Conservation (phyloP, 2,329 filamentous ascomycete species). For the Cytospora piceicola region DNA sequence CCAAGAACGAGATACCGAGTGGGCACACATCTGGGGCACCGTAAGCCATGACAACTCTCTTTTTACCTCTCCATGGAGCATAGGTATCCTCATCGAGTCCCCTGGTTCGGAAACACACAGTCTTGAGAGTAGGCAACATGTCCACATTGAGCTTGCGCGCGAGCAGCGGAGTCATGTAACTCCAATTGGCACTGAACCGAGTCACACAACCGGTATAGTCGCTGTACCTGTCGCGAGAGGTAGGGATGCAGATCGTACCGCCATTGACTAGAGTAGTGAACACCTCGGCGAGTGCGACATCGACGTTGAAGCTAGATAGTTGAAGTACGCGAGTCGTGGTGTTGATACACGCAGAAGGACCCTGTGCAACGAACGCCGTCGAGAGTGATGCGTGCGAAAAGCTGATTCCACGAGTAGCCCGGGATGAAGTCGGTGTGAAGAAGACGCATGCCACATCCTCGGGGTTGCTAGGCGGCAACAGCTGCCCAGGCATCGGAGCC, state of each 20-base stretch:
- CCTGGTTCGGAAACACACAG: slow-evolving; percentile 52
- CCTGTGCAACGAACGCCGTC: slow-evolving; percentile 57
- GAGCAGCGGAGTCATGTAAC: slow-evolving; percentile 63
- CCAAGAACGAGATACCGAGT: slow-evolving; percentile 53
- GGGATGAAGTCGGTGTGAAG: slow-evolving; percentile 61
- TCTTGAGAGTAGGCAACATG: slow-evolving; percentile 44
- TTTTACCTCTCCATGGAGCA: slow-evolving; percentile 49
- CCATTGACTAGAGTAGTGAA: slow-evolving; percentile 59
- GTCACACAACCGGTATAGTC: slow-evolving; percentile 55
- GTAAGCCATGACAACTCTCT: slow-evolving; percentile 54
- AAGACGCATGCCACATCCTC: slow-evolving; percentile 63
- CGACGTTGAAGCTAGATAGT: slow-evolving; percentile 60
- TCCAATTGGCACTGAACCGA: slow-evolving; percentile 55
- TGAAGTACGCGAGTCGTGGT: slow-evolving; percentile 60
- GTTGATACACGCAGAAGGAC: slow-evolving; percentile 52
- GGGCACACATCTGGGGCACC: slow-evolving; percentile 57
- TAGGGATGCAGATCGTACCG: slow-evolving; percentile 63
- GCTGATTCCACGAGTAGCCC: slow-evolving; percentile 63
- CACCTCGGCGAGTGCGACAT: slow-evolving; percentile 58
- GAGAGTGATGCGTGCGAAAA: slow-evolving; percentile 64
- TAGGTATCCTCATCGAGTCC: slow-evolving; percentile 56
- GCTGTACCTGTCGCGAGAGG: slow-evolving; percentile 51
- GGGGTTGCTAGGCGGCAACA: slow-evolving; percentile 38
- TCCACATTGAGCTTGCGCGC: slow-evolving; percentile 49
- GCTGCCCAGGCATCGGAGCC: slow-evolving; percentile 29